Conservation (phyloP, 176 grass and related monocot species). For the Phragmites australis region DNA sequence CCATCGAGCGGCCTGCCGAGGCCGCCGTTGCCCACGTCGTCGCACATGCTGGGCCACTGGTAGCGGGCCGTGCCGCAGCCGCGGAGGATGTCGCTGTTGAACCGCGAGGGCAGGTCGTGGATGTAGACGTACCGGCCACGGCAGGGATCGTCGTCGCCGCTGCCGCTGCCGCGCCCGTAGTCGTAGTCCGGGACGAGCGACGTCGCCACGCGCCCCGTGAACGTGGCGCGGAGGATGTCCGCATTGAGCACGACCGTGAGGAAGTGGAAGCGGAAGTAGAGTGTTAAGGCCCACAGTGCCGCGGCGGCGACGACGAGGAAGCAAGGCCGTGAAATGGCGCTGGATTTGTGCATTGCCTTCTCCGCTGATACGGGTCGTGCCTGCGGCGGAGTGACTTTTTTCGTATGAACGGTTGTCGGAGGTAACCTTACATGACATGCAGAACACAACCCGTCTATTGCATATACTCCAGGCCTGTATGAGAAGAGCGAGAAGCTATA, state of each 20-base stretch:
- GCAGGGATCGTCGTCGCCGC: slow-evolving; percentile 25
- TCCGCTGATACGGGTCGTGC: too few relatives aligned
- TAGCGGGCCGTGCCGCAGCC: slow-evolving; percentile 34
- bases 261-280: slow-evolving; percentile 6
- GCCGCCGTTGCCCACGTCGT: slow-evolving; percentile 48
- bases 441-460: too few relatives aligned
- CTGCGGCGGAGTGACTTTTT: not conserved
- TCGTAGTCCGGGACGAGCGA: not conserved
- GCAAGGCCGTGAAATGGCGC: slow-evolving; percentile 22
- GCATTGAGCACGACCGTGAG: not conserved
- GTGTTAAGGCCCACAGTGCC: slow-evolving; percentile 15
- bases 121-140: slow-evolving; percentile 53
- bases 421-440: not conserved
- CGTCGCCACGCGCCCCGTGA: not conserved
- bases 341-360: not conserved
- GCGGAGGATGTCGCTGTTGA: slow-evolving; percentile 57
- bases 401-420: not conserved
- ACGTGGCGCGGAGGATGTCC: too few relatives aligned
- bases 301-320: slow-evolving; percentile 29
- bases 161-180: not conserved
- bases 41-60: slow-evolving; percentile 59
- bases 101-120: slow-evolving; percentile 52
- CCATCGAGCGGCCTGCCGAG: slow-evolving; percentile 46
- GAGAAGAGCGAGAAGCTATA: too few relatives aligned
- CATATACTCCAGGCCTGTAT: too few relatives aligned